A percentile compares a stretch with the other conserved stretches of the same genome.
Evolutionary conservation across 2,329 filamentous ascomycete species (phyloP).

Genomic region (Pleoardoris graminearum): DNA sequence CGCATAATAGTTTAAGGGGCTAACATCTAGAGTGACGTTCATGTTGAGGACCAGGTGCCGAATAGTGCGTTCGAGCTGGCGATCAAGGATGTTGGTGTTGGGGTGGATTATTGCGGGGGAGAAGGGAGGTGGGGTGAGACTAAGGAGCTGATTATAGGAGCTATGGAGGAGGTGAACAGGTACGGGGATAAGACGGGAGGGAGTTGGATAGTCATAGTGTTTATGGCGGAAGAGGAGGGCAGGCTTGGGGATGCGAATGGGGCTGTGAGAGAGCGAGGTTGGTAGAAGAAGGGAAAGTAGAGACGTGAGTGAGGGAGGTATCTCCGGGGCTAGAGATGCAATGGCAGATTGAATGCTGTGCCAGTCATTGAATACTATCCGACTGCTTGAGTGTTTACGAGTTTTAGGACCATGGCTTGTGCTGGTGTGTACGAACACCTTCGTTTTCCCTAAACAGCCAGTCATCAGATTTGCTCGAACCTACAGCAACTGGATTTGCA

Average conservation of each 20-base stretch:
- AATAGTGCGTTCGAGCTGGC: constrained; percentile 56
- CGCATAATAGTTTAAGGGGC: constrained; percentile 26
- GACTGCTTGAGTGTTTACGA: too few relatives aligned
- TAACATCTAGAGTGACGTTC: constrained; percentile 33
- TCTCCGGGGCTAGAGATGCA: too few relatives aligned
- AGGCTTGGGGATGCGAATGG: constrained; percentile 53
- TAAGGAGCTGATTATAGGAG: constrained; percentile 49
- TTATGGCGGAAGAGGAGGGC: constrained; percentile 52
- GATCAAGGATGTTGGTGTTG: constrained; percentile 58
- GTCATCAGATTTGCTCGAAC: too few relatives aligned
- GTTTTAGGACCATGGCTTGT: too few relatives aligned
- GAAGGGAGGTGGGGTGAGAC: constrained; percentile 48
- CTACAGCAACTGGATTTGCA: too few relatives aligned
- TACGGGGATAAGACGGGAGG: constrained; percentile 44
- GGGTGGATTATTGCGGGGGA: constrained; percentile 49
- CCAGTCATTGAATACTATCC: too few relatives aligned
- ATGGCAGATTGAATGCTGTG: too few relatives aligned
- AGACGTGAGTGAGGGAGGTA: not conserved
- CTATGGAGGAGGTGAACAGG: constrained; percentile 50
- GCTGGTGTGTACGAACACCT: too few relatives aligned
- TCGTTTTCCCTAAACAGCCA: too few relatives aligned
- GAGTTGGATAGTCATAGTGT: constrained; percentile 56
- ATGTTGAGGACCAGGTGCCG: constrained; percentile 40
- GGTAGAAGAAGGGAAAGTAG: not conserved
- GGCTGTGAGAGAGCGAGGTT: constrained; percentile 29